These are phyloP conservation scores for Coffea eugenioides DNA, from an alignment of 257 asterid species.

Conservation along the genomic window DNA sequence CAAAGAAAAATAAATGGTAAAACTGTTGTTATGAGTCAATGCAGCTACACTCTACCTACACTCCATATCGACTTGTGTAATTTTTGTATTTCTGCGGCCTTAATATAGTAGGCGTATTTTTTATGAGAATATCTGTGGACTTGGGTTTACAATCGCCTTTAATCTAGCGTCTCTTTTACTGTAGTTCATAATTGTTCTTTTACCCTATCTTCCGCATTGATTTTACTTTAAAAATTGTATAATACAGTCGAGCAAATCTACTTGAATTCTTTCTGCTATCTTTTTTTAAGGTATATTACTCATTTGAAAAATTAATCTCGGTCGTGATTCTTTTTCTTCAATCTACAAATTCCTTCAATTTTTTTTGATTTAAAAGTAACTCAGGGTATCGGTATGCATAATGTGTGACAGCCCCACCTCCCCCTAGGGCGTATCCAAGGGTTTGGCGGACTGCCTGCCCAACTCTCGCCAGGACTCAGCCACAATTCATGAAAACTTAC, in stretches of 20 bases:
- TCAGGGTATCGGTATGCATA: background rate
- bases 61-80: background rate
- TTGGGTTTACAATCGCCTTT: background rate
- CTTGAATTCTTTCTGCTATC: background rate
- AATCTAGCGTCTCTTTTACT: background rate
- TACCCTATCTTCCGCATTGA: background rate
- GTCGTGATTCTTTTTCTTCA: too few species aligned
- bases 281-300: background rate
- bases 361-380: background rate
- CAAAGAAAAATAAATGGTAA: background rate
- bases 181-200: background rate
- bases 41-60: background rate
- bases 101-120: background rate
- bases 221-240: background rate
- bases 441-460: too few species aligned
- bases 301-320: background rate
- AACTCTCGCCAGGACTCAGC: too few species aligned
- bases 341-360: background rate
- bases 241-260: background rate
- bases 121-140: conserved; percentile 5
- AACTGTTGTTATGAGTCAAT: background rate
- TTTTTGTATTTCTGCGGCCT: conserved; percentile 3
- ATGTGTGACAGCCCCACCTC: too few species aligned
- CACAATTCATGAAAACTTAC: too few species aligned
- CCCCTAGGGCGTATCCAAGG: too few species aligned